Percentiles rank a stretch among this genome's conserved stretches.
Evolutionary conservation across 2,329 filamentous ascomycete species (phyloP).

Genomic region (Pseudogymnoascus sp.): DNA sequence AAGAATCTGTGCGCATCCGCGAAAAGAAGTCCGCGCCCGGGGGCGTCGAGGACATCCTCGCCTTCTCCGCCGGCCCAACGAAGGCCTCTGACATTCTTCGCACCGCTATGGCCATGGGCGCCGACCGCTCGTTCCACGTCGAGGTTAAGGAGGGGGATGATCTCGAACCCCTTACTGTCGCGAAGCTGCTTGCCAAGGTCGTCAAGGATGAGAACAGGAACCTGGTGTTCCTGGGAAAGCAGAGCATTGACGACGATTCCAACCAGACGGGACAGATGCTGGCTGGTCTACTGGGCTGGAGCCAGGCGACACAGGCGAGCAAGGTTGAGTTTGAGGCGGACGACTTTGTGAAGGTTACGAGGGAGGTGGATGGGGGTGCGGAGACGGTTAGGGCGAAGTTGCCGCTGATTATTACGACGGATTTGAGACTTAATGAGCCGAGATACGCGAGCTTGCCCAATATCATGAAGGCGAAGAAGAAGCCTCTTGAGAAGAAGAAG

Average conservation of each 20-base stretch:
- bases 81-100: constrained; percentile 85
- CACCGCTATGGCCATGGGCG: constrained; percentile 98
- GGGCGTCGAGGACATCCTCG: constrained; percentile 84
- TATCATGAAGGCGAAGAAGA: constrained; percentile 99
- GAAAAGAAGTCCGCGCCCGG: constrained; percentile 67
- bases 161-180: constrained; percentile 82
- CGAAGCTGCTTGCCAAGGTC: constrained; percentile 75
- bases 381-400: constrained; percentile 81
- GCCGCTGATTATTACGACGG: constrained; percentile 90
- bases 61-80: constrained; percentile 76
- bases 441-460: constrained; percentile 92
- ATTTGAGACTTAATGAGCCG: constrained; percentile 89
- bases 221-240: constrained; percentile 89
- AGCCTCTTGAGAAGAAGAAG: constrained; percentile 88
- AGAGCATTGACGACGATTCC: constrained; percentile 95
- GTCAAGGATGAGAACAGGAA: constrained; percentile 82
- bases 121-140: constrained; percentile 83
- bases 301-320: constrained; percentile 88
- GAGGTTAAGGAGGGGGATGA: constrained; percentile 67
- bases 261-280: constrained; percentile 98
- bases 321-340: constrained; percentile 66
- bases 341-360: constrained; percentile 66
- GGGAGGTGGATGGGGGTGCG: constrained; percentile 90
- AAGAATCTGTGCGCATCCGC: constrained; percentile 90
- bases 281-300: constrained; percentile 82